Base-by-base conservation (phyloP, 2,329 filamentous ascomycete species). In the Trichoderma sp. region DNA sequence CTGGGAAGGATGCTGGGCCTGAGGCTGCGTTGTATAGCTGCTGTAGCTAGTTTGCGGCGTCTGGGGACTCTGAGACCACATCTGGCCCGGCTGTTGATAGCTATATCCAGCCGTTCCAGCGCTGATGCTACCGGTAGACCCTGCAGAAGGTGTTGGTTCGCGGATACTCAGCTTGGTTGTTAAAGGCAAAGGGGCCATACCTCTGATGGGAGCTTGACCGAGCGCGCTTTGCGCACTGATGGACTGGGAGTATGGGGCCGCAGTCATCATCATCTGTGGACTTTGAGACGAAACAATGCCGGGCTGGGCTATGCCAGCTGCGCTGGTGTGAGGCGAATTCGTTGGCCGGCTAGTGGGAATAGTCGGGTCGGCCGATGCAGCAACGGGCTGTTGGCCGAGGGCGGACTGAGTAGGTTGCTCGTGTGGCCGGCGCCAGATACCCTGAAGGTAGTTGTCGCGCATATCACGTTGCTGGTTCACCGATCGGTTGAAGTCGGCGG, bases 401-500 rank as follows among this genome's bases (percentile, higher is more conserved):
- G 79, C 85, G 45, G 86, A 87, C 69, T 86, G 85, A 74, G 85
- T 83, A 31, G 94, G 92, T 76, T 93, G 91, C 81, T 98, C 95
- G 78, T 97, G 95, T 12, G 94, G 93, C 77, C 93, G 90, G 78
- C 93, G 91, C 93, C 95, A 98, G 78, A 95, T 90, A 74, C 91
- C 92, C 73, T 96, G 92, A 78, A 97, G 88, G 79, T 95, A 97
- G 75, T 95, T 92, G 76, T 89, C 90, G 75, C 97, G 93, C 84
- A 93, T 92, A 53, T 91, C 91, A 75, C 96, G 93, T 83, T 95
- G 93, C 79, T 93, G 90, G 80, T 93, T 95, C 69, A 98, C 88
- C 64, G 90, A 90, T 80, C 97, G 95, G 86, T 96, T 98, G 86
- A 93, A 97, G 79, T 98, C 96, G 75, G 95, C 94, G 21, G 96